Conservation (phyloP, 2,329 filamentous ascomycete genomes). For the Arthrinium puccinioides region DNA sequence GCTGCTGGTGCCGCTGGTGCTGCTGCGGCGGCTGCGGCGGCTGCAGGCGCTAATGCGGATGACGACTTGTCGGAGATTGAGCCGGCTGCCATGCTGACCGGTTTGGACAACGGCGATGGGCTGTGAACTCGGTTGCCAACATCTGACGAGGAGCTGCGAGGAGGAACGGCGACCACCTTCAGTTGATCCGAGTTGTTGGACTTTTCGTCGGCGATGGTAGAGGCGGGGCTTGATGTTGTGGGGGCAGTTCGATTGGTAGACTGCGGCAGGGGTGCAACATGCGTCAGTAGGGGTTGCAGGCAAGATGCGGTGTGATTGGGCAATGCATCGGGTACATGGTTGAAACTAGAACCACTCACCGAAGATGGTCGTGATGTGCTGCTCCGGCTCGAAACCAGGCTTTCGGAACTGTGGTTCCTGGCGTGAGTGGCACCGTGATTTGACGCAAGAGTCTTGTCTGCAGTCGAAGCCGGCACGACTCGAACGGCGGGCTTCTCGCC, state of each 20-base stretch:
- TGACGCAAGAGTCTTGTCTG: slow-evolving; percentile 17
- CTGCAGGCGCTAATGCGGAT: slow-evolving; percentile 18
- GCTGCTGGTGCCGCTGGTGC: too few relatives aligned
- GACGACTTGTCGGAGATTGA: slow-evolving; percentile 35
- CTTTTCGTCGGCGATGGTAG: slow-evolving; percentile 37
- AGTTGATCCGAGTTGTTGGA: slow-evolving; percentile 43
- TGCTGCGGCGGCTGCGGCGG: too few relatives aligned
- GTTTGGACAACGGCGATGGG: slow-evolving; percentile 69
- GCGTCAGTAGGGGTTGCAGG: slow-evolving; percentile 36
- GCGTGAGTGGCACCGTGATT: slow-evolving; percentile 20
- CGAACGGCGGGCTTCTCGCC: slow-evolving; percentile 26
- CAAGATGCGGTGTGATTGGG: slow-evolving; percentile 34
- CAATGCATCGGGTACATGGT: slow-evolving; percentile 20
- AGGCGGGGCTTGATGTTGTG: slow-evolving; percentile 47
- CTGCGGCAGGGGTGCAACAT: slow-evolving; percentile 26
- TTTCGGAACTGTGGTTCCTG: slow-evolving; percentile 57
- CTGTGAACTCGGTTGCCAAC: slow-evolving; percentile 57
- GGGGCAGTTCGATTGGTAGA: slow-evolving; percentile 51
- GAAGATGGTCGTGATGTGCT: slow-evolving; percentile 55
- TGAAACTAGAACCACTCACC: slow-evolving; percentile 42
- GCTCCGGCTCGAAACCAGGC: slow-evolving; percentile 51
- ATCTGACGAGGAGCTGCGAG: slow-evolving; percentile 58
- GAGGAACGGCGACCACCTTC: slow-evolving; percentile 50
- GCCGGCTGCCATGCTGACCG: slow-evolving; percentile 54
- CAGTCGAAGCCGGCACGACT: slow-evolving; percentile 26